These are phyloP conservation scores for Eucalyptus marginata DNA, from an alignment of 345 rosid genomes.

Conservation along the genomic window DNA sequence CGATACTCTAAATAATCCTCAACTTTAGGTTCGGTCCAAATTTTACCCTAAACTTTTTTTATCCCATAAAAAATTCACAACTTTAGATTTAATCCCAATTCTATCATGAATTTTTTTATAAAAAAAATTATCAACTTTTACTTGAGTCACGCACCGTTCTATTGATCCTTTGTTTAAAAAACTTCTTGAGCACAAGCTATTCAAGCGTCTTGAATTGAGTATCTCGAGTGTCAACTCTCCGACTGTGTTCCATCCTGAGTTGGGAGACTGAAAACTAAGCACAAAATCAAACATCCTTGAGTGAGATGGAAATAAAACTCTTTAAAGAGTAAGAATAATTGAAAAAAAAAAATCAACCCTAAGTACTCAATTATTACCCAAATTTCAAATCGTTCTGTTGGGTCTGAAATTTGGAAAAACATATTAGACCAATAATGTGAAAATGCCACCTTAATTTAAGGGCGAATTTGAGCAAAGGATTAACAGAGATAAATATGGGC, in stretches of 20 bases:
- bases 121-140: no score
- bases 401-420: no score
- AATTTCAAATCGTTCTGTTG: rapidly evolving
- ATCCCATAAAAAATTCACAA: neutral
- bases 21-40: neutral
- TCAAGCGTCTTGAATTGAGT: no score
- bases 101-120: no score
- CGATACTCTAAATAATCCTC: neutral
- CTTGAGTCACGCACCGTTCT: neutral
- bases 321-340: neutral
- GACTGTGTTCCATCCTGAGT: no score
- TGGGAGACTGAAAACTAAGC: neutral
- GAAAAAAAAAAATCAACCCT: neutral
- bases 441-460: no score
- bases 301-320: neutral
- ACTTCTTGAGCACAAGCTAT: no score
- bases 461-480: neutral
- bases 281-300: neutral
- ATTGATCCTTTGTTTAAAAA: no score
- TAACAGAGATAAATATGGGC: neutral
- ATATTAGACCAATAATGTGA: no score
- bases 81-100: no score
- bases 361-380: neutral
- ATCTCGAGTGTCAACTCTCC: rapidly evolving
- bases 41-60: neutral